Evolutionary conservation across 2,329 filamentous ascomycete species (phyloP).

Genomic region (Alternaria ventricosa): DNA sequence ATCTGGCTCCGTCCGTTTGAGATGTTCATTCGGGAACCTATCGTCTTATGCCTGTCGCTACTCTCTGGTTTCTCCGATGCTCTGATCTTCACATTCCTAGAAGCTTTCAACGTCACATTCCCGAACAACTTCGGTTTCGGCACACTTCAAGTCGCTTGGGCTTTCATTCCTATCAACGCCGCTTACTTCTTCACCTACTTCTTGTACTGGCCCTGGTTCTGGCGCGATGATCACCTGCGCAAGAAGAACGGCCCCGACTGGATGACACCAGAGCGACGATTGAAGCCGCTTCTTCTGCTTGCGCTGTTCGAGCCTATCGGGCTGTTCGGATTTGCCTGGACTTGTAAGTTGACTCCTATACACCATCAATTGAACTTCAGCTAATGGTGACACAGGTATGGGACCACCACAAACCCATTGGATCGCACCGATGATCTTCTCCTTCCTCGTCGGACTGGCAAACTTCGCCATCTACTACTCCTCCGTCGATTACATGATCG

Average conservation of each 20-base stretch:
- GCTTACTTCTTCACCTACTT: constrained; percentile 70
- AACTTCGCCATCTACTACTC: constrained; percentile 76
- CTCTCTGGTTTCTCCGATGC: constrained; percentile 77
- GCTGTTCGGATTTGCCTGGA: constrained; percentile 73
- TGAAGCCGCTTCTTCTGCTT: constrained; percentile 68
- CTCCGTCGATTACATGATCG: constrained; percentile 80
- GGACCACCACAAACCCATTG: constrained; percentile 67
- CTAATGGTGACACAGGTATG: constrained; percentile 36
- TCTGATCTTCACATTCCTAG: constrained; percentile 78
- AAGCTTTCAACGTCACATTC: constrained; percentile 72
- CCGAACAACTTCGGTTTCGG: constrained; percentile 67
- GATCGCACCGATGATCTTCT: constrained; percentile 71
- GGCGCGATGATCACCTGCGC: constrained; percentile 49
- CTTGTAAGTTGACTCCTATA: constrained; percentile 48
- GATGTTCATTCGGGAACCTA: constrained; percentile 77
- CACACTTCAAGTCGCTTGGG: constrained; percentile 62
- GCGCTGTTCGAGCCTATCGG: constrained; percentile 69
- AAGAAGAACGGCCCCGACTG: constrained; percentile 51
- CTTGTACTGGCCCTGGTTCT: constrained; percentile 61
- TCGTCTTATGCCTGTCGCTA: constrained; percentile 73
- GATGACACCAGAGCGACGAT: constrained; percentile 65
- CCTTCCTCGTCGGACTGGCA: constrained; percentile 71
- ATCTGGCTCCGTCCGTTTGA: constrained; percentile 62
- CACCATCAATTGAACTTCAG: neutral
- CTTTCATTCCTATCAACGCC: constrained; percentile 60